Percentiles rank a stretch among this genome's conserved stretches.
Evolutionary conservation across 2,329 filamentous ascomycete species (phyloP).

Genomic region (Venturia carpophila): DNA sequence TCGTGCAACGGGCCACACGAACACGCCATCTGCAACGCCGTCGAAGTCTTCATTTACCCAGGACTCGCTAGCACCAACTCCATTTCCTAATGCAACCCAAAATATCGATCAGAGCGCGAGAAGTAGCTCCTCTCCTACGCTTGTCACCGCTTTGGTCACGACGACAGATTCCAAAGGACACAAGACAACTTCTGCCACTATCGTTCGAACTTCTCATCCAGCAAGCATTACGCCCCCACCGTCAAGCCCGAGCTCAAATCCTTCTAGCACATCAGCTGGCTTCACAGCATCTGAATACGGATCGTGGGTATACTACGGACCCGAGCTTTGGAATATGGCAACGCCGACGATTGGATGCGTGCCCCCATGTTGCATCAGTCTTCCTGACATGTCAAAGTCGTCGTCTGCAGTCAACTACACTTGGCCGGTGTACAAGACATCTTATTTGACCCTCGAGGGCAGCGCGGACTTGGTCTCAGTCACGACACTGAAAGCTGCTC

Average conservation of each 20-base stretch:
- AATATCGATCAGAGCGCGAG: too few relatives aligned
- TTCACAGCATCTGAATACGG: neutral
- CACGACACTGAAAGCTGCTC: neutral
- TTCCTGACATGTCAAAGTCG: neutral
- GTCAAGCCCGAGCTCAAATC: neutral
- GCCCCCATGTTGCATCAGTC: neutral
- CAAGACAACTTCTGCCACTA: neutral
- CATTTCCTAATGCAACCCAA: neutral
- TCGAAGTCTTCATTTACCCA: neutral
- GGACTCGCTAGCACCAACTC: neutral
- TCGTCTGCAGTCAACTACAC: neutral
- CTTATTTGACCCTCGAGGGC: neutral
- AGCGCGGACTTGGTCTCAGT: neutral
- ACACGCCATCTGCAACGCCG: neutral
- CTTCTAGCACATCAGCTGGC: neutral
- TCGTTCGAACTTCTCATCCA: neutral
- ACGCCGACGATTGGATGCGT: neutral
- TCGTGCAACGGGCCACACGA: neutral
- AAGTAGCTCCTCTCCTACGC: neutral
- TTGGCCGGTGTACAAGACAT: neutral
- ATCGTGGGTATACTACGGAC: neutral
- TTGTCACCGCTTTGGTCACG: neutral
- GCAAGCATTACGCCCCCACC: neutral
- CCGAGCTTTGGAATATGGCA: neutral
- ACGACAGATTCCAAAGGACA: neutral